Conservation (phyloP, 2,329 filamentous ascomycete species). For the Fusarium sp. region DNA sequence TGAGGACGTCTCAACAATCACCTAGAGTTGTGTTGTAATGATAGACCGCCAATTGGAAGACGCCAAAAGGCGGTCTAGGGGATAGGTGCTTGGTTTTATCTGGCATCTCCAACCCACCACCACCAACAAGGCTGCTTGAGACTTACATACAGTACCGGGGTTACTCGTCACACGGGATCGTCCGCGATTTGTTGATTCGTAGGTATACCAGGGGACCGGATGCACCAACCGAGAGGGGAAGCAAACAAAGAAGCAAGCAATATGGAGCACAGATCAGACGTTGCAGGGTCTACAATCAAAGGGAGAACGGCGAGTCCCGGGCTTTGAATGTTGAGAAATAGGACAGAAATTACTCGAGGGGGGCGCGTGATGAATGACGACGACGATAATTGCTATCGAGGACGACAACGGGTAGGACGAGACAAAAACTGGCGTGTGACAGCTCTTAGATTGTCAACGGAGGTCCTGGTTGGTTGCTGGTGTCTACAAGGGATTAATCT, state of each 20-base stretch:
- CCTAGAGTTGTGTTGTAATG: constrained; percentile 43
- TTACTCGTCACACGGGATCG: constrained; percentile 10
- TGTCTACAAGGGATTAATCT: constrained; percentile 10
- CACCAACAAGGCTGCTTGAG: neutral
- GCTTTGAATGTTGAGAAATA: neutral
- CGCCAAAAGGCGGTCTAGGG: constrained; percentile 43
- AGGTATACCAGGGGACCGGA: constrained; percentile 20
- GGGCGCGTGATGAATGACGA: constrained; percentile 37
- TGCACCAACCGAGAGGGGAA: constrained; percentile 29
- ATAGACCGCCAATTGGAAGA: constrained; percentile 50
- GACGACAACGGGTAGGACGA: constrained; percentile 13
- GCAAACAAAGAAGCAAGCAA: constrained; percentile 10
- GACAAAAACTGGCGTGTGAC: constrained; percentile 1
- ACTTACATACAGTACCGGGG: constrained; percentile 18
- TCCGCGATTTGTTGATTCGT: constrained; percentile 34
- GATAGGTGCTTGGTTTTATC: constrained; percentile 10
- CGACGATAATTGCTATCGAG: constrained; percentile 21
- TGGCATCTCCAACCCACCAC: constrained; percentile 33
- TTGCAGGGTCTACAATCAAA: neutral
- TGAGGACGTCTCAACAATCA: constrained; percentile 13
- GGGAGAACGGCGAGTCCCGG: constrained; percentile 15
- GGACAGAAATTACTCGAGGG: neutral
- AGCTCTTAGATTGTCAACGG: constrained; percentile 9
- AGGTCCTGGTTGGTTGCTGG: constrained; percentile 22
- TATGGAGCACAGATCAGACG: constrained; percentile 10